Conservation (phyloP, 2,329 filamentous ascomycete species). For the Scedosporium dehoogii region DNA sequence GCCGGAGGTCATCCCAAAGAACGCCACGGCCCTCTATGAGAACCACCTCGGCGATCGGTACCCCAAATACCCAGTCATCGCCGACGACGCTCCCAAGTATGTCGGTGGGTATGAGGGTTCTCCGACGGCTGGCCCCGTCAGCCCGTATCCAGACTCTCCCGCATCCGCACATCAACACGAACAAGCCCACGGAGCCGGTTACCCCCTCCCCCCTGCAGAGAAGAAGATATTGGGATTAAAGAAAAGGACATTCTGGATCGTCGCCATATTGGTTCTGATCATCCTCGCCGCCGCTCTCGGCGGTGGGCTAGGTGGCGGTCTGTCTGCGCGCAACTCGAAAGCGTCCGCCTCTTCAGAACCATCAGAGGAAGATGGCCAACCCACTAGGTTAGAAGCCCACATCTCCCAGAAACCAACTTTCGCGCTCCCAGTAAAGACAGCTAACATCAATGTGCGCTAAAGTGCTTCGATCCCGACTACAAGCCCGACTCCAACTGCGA, state of each 20-base stretch:
- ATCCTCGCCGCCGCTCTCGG: slow-evolving; percentile 11
- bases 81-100: background rate
- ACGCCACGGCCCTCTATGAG: background rate
- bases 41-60: background rate
- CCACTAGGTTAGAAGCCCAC: background rate
- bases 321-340: background rate
- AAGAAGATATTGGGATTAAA: background rate
- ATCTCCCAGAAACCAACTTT: background rate
- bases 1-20: slow-evolving; percentile 3
- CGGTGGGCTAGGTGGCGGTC: slow-evolving; percentile 8
- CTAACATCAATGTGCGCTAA: no score
- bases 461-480: no score
- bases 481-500: background rate
- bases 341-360: background rate
- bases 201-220: background rate
- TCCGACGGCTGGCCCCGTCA: background rate
- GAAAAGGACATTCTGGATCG: slow-evolving; percentile 1
- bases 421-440: no score
- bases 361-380: background rate
- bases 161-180: background rate
- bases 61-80: slow-evolving; percentile 2
- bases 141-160: background rate
- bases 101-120: background rate
- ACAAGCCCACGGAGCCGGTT: background rate
- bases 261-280: slow-evolving; percentile 7